Evolutionary conservation across 2,329 filamentous ascomycete species (phyloP).

Genomic region (Ascochyta viciae-villosae): DNA sequence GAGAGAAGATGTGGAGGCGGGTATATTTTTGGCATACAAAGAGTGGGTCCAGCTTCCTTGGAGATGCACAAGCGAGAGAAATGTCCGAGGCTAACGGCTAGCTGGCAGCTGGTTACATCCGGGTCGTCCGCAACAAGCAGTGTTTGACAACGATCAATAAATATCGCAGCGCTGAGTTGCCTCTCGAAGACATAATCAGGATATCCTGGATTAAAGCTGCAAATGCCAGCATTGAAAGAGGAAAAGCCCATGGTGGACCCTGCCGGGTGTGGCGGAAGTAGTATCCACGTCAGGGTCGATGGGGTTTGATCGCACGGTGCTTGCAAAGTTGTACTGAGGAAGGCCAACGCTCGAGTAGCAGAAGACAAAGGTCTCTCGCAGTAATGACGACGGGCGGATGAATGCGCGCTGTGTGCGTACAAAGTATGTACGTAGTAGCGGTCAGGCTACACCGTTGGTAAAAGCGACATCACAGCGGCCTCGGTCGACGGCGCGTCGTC

Average conservation of each 20-base stretch:
- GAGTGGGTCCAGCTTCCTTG: conserved; percentile 29
- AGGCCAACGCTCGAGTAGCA: conserved; percentile 6
- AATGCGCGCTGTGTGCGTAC: not conserved
- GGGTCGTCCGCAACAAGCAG: conserved; percentile 31
- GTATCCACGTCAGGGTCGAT: conserved; percentile 11
- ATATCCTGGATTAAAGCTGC: conserved; percentile 3
- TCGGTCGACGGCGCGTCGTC: not conserved
- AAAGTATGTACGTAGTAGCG: not conserved
- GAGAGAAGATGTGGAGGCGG: conserved; percentile 35
- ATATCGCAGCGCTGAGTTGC: conserved; percentile 20
- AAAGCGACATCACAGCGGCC: not conserved
- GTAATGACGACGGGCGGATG: not conserved
- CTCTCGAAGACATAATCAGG: conserved; percentile 16
- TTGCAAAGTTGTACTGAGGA: conserved; percentile 4
- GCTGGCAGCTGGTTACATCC: conserved; percentile 36
- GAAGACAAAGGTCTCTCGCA: not conserved
- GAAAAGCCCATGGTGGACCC: conserved; percentile 7
- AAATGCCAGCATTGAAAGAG: conserved; percentile 8
- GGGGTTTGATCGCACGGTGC: conserved; percentile 5
- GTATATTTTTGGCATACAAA: conserved; percentile 43
- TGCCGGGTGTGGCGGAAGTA: conserved; percentile 20
- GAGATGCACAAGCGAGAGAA: conserved; percentile 34
- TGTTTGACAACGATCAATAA: conserved; percentile 40
- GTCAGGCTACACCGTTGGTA: conserved; percentile 4
- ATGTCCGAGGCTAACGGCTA: conserved; percentile 33